Base-by-base conservation (phyloP, 2,329 filamentous ascomycete species). In the Penicillium corylophilum region DNA sequence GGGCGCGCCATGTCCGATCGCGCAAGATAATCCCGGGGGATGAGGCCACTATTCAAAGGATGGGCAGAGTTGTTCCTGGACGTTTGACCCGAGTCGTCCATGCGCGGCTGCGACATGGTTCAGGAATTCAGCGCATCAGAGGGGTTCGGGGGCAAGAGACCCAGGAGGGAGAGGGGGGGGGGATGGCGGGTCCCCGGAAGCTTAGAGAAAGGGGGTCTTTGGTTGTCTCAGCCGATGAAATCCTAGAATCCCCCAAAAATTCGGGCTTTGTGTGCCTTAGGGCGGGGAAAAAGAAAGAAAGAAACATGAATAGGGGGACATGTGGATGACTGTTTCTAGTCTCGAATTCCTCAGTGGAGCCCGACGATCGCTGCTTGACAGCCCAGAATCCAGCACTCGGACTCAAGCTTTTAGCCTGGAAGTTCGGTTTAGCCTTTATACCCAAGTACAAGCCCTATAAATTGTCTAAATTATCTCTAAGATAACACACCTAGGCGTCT, bases 61-160 rank as follows among this genome's bases (percentile, higher is more conserved):
- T 59, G 51, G 36, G 46, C 38, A 35, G 53, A 16, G 36, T 33
- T 35, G 44, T 48, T 58, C 38, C 45, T 60, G 51, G 56, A 48
- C 38, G 54, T 43, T 18, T 46, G 48, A 50, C 53, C 45, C 13
- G 48, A 44, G 29, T 57, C 54, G 38, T 67, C 62, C 51, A 46
- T 59, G 46, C 60, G 66, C 58, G 62, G 66, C 63, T 70, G 69
- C 62, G 68, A 70, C 69, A 72, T 72, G 63, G 60, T 65, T 67
- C 51, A 55, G 43, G 45, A 48, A 50, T 60, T 60, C 51, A 57
- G 53, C 35, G 15, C 57, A 62, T 60, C 54, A 55, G 58, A 59
- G 53, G 51, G 49, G 50, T 53, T 46, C 52, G 22, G 50, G 41
- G 39, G 53, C 50, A 50, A 53, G 44, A 44, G 40, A 31, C 52